phyloP scores from a whole-genome alignment of 169 alveolate genomes.

The Plasmodium falciparum region DNA sequence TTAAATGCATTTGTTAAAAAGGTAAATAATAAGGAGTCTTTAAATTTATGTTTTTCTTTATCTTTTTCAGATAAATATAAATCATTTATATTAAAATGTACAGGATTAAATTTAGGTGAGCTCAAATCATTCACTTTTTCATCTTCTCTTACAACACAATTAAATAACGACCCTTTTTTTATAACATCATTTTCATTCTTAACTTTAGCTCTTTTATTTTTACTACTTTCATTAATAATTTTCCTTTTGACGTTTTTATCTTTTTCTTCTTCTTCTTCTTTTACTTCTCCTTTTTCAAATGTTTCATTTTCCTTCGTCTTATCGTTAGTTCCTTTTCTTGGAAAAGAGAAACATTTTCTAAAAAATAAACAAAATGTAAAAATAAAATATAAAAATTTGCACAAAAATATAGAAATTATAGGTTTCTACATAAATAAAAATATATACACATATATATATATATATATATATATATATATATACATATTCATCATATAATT shows the following conservation, averaged over 20 bases:
- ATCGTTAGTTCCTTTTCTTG: slow-evolving; percentile 16
- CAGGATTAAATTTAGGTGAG: slow-evolving; percentile 87
- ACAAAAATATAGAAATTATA: neutral
- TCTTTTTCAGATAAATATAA: slow-evolving; percentile 76
- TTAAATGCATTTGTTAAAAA: slow-evolving; percentile 86
- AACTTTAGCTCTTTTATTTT: slow-evolving; percentile 26
- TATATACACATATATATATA: neutral
- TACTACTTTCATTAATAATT: slow-evolving; percentile 25
- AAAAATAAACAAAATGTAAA: neutral
- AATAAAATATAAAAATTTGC: too few relatives aligned
- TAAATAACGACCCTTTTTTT: slow-evolving; percentile 84
- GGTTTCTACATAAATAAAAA: neutral
- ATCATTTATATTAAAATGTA: slow-evolving; percentile 79
- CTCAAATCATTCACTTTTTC: slow-evolving; percentile 81
- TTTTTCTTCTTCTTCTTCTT: slow-evolving; percentile 21
- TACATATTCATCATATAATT: slow-evolving; percentile 6
- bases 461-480: neutral
- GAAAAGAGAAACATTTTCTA: slow-evolving; percentile 50
- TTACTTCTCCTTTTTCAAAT: neutral
- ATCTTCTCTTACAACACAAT: slow-evolving; percentile 74
- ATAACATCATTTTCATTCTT: slow-evolving; percentile 70
- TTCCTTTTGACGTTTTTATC: slow-evolving; percentile 26
- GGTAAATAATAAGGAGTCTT: slow-evolving; percentile 79
- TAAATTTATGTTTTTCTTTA: slow-evolving; percentile 71
- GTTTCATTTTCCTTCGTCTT: slow-evolving; percentile 11